Evolutionary conservation across 2,329 filamentous ascomycete genomes (phyloP).

Genomic region (Ceratocystis alfenasii): DNA sequence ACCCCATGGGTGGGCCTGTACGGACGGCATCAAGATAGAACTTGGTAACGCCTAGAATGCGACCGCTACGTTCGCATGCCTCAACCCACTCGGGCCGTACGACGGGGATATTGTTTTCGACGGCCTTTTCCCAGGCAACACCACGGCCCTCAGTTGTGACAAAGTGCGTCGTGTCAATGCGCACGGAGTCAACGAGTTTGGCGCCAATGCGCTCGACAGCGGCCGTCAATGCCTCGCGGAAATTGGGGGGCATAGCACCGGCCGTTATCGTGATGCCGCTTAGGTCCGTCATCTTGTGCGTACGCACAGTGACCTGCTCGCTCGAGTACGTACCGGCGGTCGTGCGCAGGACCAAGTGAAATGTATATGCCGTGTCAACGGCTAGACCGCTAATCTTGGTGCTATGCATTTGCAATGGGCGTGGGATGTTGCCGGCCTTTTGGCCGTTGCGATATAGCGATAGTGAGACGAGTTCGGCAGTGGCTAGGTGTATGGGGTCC

Average conservation of each 20-base stretch:
- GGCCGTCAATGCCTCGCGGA: conserved; percentile 58
- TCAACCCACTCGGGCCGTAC: conserved; percentile 95
- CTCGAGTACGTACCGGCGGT: conserved; percentile 77
- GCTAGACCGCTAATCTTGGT: conserved; percentile 95
- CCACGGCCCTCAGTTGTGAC: conserved; percentile 90
- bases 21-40: conserved; percentile 82
- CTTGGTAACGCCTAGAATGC: conserved; percentile 85
- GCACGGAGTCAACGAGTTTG: conserved; percentile 76
- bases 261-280: conserved; percentile 91
- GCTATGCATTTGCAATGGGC: conserved; percentile 73
- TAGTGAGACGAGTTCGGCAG: conserved; percentile 78
- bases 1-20: conserved; percentile 35
- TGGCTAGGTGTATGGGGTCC: conserved; percentile 89
- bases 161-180: conserved; percentile 97
- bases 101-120: conserved; percentile 95
- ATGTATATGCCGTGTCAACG: conserved; percentile 92
- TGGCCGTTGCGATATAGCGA: conserved; percentile 90
- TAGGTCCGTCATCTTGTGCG: conserved; percentile 97
- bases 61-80: conserved; percentile 84
- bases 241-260: conserved; percentile 63
- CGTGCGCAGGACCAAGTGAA: conserved; percentile 83
- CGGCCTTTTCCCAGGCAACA: conserved; percentile 85
- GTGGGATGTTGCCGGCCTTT: conserved; percentile 90
- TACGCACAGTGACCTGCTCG: conserved; percentile 73
- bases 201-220: conserved; percentile 84